Conservation (phyloP, 345 rosid species). For the Pugionium dolabratum region DNA sequence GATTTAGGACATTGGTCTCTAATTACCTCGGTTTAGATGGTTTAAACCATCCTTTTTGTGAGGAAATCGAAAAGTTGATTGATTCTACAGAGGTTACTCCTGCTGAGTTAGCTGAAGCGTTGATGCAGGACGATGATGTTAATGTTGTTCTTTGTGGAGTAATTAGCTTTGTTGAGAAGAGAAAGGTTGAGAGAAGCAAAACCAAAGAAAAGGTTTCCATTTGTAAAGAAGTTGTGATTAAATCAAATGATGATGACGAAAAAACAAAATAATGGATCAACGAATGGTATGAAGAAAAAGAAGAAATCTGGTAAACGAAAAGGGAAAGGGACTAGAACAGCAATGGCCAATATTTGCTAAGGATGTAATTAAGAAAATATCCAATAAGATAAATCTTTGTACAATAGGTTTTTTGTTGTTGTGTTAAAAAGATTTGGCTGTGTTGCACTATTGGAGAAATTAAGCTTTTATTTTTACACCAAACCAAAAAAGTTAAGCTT, state of each 20-base stretch:
- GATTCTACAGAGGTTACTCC: background rate
- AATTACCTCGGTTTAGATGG: background rate
- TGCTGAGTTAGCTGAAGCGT: background rate
- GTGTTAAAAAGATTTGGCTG: background rate
- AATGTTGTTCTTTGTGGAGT: background rate
- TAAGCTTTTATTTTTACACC: no score
- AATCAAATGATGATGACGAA: no score
- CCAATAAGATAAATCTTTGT: no score
- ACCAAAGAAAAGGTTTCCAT: no score
- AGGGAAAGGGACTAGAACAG: background rate
- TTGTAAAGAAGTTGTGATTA: no score
- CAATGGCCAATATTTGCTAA: background rate
- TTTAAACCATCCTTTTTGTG: background rate
- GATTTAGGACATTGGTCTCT: background rate
- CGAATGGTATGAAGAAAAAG: background rate
- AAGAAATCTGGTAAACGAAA: slow-evolving; percentile 23
- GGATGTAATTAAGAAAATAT: no score
- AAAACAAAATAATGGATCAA: no score
- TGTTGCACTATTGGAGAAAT: no score
- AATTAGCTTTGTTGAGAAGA: background rate
- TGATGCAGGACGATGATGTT: background rate
- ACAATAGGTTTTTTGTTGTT: background rate
- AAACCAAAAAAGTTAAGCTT: no score
- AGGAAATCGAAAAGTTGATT: background rate
- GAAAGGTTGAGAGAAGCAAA: background rate